These are phyloP conservation scores for Colletotrichum sp. DNA, from an alignment of 2,329 filamentous ascomycete genomes.

Conservation along the genomic window DNA sequence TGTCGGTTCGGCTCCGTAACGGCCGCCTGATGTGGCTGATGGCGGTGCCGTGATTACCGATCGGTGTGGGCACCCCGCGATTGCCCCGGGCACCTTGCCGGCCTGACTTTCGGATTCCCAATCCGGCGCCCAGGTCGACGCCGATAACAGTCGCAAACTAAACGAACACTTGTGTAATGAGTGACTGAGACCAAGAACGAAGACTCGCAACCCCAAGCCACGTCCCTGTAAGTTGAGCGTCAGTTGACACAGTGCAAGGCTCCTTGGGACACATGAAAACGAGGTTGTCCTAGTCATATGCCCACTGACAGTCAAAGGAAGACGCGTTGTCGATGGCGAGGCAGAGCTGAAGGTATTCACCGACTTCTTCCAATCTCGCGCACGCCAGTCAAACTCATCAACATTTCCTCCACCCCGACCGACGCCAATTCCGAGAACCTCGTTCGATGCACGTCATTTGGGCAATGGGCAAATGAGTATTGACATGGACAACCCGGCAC, in stretches of 20 bases:
- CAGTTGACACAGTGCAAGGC: background rate
- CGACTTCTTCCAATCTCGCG: background rate
- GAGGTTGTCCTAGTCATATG: background rate
- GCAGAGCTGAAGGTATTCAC: background rate
- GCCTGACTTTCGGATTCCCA: background rate
- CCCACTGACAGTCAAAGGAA: background rate
- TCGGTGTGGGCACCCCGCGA: background rate
- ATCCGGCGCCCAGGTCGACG: background rate
- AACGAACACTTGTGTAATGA: fast-evolving
- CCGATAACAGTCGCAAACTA: background rate
- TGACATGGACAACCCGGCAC: background rate
- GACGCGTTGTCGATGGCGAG: background rate
- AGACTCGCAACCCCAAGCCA: background rate
- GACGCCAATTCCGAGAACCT: background rate
- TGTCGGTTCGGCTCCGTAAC: background rate
- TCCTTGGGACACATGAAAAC: background rate
- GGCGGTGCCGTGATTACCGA: background rate
- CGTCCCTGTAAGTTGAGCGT: background rate
- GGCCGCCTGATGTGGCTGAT: background rate
- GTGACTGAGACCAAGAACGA: fast-evolving
- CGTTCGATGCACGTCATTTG: background rate
- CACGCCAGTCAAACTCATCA: background rate
- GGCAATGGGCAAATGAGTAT: background rate
- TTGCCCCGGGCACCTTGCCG: background rate
- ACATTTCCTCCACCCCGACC: background rate